phyloP scores from a whole-genome alignment of 2,329 filamentous ascomycete species.

The Colletotrichum ledebouriae region DNA sequence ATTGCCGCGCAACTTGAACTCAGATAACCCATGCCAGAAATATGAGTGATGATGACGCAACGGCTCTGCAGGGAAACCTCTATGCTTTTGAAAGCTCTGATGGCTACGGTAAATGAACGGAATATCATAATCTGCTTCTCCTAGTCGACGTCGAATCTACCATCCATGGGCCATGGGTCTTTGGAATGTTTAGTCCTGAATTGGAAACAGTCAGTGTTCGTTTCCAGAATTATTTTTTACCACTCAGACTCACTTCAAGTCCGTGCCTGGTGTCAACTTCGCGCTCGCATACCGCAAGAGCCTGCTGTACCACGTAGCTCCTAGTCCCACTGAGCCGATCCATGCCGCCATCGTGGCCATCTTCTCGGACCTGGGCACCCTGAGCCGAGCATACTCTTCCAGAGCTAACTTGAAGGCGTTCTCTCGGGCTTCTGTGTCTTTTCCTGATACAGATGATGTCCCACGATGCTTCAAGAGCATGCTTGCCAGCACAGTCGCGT shows the following conservation, averaged over 20 bases:
- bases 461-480: constrained; percentile 38
- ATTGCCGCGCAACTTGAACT: no score
- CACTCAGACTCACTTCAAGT: constrained; percentile 31
- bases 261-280: neutral
- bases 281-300: constrained; percentile 38
- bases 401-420: constrained; percentile 33
- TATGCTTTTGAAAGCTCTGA: no score
- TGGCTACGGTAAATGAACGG: no score
- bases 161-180: constrained; percentile 45
- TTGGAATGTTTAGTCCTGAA: constrained; percentile 23
- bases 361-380: constrained; percentile 45
- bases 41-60: no score
- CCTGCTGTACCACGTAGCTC: constrained; percentile 43
- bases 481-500: constrained; percentile 45
- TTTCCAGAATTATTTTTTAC: neutral
- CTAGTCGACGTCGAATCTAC: constrained; percentile 38
- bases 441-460: fast-evolving
- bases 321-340: constrained; percentile 40
- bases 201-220: neutral
- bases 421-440: neutral
- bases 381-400: constrained; percentile 43
- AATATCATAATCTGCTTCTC: no score
- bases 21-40: no score
- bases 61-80: no score
- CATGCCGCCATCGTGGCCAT: constrained; percentile 44